phyloP scores from a whole-genome alignment of 495 filamentous ascomycete species.

The Neurospora sp. region DNA sequence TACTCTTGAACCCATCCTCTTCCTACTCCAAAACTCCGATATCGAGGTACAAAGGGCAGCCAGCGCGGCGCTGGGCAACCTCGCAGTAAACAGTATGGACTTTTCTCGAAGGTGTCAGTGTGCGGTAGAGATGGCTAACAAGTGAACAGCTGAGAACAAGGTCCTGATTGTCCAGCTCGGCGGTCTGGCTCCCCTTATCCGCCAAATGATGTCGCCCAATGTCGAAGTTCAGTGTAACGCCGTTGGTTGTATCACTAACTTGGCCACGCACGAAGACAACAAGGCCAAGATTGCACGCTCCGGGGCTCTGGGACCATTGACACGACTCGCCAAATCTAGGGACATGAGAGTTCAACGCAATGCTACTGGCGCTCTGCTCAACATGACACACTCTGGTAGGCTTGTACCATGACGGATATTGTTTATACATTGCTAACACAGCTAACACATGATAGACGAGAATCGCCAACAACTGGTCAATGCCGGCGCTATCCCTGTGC shows the following conservation, averaged over 20 bases:
- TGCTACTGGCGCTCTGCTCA: conserved; percentile 88
- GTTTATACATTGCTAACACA: conserved; percentile 14
- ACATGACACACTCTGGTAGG: conserved; percentile 98
- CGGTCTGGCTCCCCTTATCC: conserved; percentile 83
- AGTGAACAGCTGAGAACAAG: conserved; percentile 79
- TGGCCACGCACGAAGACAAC: conserved; percentile 97
- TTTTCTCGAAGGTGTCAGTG: not conserved
- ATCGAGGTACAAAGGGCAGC: conserved; percentile 96
- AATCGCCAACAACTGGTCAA: conserved; percentile 96
- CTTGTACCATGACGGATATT: not conserved
- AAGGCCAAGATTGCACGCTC: conserved; percentile 97
- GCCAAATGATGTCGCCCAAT: conserved; percentile 97
- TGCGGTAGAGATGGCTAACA: conserved; percentile 34
- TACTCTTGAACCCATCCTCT: conserved; percentile 91
- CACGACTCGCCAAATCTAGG: conserved; percentile 87
- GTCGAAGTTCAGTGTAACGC: conserved; percentile 99
- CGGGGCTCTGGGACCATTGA: conserved; percentile 82
- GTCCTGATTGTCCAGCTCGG: conserved; percentile 88
- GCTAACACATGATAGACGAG: conserved; percentile 56
- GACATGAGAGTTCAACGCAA: conserved; percentile 98
- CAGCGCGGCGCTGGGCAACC: conserved; percentile 89
- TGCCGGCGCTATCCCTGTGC: conserved; percentile 89
- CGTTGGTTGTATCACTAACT: conserved; percentile 95
- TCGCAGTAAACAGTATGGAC: conserved; percentile 86
- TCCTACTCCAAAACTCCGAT: conserved; percentile 86